Conservation (phyloP, 495 filamentous ascomycete genomes). For the Neurospora pannonica region DNA sequence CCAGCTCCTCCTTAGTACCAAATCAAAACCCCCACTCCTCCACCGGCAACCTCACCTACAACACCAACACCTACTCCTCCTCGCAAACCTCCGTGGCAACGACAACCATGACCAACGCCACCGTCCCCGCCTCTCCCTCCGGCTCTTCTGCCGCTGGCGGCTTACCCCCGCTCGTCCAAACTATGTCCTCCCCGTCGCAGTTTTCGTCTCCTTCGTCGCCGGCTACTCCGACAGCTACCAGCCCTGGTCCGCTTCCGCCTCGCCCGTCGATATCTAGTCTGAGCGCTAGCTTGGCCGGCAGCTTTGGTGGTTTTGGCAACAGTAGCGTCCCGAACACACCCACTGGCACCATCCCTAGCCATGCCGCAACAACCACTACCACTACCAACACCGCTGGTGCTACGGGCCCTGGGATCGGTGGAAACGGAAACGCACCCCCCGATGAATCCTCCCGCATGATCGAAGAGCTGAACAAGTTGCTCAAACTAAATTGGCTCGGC, state of each 20-base stretch:
- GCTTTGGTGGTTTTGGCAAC: background rate
- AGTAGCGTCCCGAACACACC: background rate
- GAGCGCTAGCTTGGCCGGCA: background rate
- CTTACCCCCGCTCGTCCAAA: background rate
- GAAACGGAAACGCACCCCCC: constrained; percentile 3
- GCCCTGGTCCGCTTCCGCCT: background rate
- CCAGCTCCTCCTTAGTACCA: background rate
- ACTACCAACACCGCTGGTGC: background rate
- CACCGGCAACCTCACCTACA: background rate
- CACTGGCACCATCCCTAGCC: constrained; percentile 15
- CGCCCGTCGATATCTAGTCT: background rate
- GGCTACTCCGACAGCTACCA: background rate
- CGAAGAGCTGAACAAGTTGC: constrained; percentile 68
- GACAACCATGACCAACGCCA: background rate
- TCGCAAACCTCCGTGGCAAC: background rate
- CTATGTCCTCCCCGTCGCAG: background rate
- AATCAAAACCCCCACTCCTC: background rate
- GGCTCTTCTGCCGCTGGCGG: background rate
- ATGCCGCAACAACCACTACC: background rate
- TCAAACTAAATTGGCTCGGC: constrained; percentile 96
- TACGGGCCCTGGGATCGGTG: background rate
- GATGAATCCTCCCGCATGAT: constrained; percentile 73
- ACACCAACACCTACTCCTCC: background rate
- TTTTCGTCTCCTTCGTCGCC: background rate
- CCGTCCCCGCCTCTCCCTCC: background rate